phyloP scores from a whole-genome alignment of 192 early-diverging fungal genomes.

The Dissophora globulifera region DNA sequence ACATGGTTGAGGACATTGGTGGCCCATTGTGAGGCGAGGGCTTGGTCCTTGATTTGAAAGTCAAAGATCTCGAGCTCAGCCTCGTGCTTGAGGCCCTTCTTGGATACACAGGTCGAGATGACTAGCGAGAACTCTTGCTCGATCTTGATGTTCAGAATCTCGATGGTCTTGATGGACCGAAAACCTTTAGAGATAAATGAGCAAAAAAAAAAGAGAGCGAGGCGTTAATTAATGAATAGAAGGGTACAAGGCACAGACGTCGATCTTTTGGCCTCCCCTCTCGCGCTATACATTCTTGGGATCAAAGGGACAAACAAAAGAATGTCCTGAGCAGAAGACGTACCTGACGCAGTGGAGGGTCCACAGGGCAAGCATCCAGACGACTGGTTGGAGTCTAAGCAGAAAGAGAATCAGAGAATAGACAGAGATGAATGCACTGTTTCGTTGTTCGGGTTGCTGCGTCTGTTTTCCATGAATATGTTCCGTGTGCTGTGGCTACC shows the following conservation, averaged over 20 bases:
- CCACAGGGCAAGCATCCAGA: slow-evolving; percentile 31
- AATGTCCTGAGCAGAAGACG: background rate
- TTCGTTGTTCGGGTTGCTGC: no score
- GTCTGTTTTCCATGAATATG: no score
- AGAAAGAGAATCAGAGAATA: background rate
- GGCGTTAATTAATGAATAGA: no score
- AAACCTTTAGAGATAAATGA: background rate
- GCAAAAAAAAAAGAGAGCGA: background rate
- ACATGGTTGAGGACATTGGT: slow-evolving; percentile 41
- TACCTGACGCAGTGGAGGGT: slow-evolving; percentile 18
- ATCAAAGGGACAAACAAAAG: no score
- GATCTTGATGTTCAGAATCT: slow-evolving; percentile 38
- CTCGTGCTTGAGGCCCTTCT: slow-evolving; percentile 31
- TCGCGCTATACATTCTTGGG: no score
- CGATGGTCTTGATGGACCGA: slow-evolving; percentile 19
- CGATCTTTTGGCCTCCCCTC: no score
- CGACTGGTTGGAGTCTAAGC: slow-evolving; percentile 24
- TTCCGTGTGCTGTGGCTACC: no score
- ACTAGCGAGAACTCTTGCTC: slow-evolving; percentile 8
- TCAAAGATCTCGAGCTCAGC: slow-evolving; percentile 21
- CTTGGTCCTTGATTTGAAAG: slow-evolving; percentile 32
- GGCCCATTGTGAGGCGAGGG: slow-evolving; percentile 31
- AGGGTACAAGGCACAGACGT: no score
- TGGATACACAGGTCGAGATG: slow-evolving; percentile 19
- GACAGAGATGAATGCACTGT: no score